Evolutionary conservation across 1,284 basidiomycete species (phyloP), one percentile per base, ranked within the genome.

Genomic region (Kalmanozyma brasiliensis): DNA sequence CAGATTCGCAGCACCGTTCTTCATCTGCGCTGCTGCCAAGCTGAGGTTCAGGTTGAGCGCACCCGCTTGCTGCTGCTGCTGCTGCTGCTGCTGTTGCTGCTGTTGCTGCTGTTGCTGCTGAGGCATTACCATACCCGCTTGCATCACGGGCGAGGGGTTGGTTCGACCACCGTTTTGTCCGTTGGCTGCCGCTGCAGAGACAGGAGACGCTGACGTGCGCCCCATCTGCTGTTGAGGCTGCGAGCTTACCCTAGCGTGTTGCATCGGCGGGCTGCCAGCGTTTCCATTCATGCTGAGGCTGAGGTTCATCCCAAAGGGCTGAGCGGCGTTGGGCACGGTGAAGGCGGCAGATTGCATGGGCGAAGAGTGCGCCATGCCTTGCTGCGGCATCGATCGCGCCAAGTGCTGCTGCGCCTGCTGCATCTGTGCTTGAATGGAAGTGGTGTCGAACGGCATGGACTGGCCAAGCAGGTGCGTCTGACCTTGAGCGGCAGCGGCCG

Each of bases 231-330:
- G 67, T 49, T 70, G 67, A 36, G 61, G 67, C 37, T 70, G 67
- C 43, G 61, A 64, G 67, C 67, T 61, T 61, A 70, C 53, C 61
- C 67, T 57, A 46, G 67, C 67, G 43, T 65, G 46, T 36, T 70
- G 67, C 67, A 70, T 70, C 23, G 61, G 57, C 41, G 67, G 61
- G 51, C 61, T 65, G 46, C 67, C 67, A 35, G 61, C 67, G 22
- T 53, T 60, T 20, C 60, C 56, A 29, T 61, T 65, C 57, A 66
- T 56, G 48, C 55, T 63, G 40, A 60, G 32, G 32, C 57, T 60
- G 46, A 70, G 45, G 30, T 65, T 65, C 57, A 65, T 70, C 24
- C 67, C 67, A 22, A 65, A 70, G 2, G 64, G 52, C 43, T 64
- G 61, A 34, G 56, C 51, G 20, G 52, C 51, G 24, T 52, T 64